Base-by-base conservation (phyloP, 179 eudicot species). In the Nepenthes alata region DNA sequence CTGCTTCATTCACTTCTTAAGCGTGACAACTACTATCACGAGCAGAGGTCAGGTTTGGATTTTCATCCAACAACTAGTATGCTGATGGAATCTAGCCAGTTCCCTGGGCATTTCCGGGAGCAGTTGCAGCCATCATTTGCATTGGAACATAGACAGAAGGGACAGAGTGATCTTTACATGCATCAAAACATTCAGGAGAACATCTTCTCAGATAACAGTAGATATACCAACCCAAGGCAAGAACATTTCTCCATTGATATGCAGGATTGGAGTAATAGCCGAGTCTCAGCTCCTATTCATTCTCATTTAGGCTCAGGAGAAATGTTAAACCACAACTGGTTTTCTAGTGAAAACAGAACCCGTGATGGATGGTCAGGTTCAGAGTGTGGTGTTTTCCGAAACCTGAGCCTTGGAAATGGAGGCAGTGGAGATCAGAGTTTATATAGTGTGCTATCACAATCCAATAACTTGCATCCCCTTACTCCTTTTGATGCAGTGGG, bases 391-490 rank as follows among this genome's bases (percentile, higher is more conserved):
- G 72, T 74, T 70, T 78, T 61, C 65, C 67, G 69, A 15, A 64
- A 64, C 68, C 72, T 75, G 9, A 67, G 59, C 65, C 68, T 81
- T 50, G 82, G 76, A 52, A 77, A 67, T 68, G 77, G 74, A 25
- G 81, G 73, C 47, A 73, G 70, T 47, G 74, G 74, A 14, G 95
- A 91, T 74, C 89, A 88, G 75, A 80, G 88, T 73, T 78, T 86
- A 11, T 86, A 64, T 49, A 75, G 91, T 55, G 86, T 80, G 64
- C 66, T 86, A 14, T 68, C 91, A 60, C 95, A 84, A 34, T 82
- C 82, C 71, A 82, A 70, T 67, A 74, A 68, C 57, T 57, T 83
- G 44, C 81, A 49, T 39, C 67, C 83, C 11, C 73, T 69, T 61
- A 72, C 73, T 6, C 73, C 75, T 3, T 89, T 70, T 67, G 69